Evolutionary conservation across 257 asterid species (phyloP), one percentile per base, ranked within the genome.

Genomic region (Echium plantagineum): DNA sequence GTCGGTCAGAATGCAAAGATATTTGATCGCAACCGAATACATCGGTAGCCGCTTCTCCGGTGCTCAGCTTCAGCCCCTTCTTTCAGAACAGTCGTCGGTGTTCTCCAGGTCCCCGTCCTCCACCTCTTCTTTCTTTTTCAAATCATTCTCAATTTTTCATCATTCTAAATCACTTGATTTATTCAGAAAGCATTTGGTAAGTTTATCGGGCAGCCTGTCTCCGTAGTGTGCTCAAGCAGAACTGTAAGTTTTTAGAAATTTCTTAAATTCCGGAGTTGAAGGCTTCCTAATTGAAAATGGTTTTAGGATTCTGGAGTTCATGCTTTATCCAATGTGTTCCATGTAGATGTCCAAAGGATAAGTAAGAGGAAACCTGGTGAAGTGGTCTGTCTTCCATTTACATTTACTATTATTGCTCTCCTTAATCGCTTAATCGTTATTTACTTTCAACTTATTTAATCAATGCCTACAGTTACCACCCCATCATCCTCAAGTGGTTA

Each of bases 351-450:
- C 31, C 95, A 87, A 81, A 79, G 98, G 82, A 84, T 82, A 74
- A 91, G 96, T 83, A 84, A 91, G 78, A 82, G 98, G 76, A 91
- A 85, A 62, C 96, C 94, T 53, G 87, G 82, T 70, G 94, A 83
- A 84, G 83, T 85, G 79, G 98, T 91, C 57, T 71, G 73, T 54
- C 17, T 48, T 53, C 17, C n/a, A n/a, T n/a, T n/a, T n/a, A n/a
- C n/a, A n/a, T n/a, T n/a, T n/a, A n/a, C n/a, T n/a, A n/a, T n/a
- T n/a, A n/a, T n/a, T n/a, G n/a, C n/a, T n/a, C n/a, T n/a, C n/a
- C n/a, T n/a, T n/a, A n/a, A n/a, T n/a, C n/a, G n/a, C n/a, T n/a
- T n/a, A n/a, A n/a, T n/a, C n/a, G n/a, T 16, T 3, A 56, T 21
- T 56, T 5, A 42, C 35, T 16, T 5, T 22, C 19, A n/a, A 5